These are phyloP conservation scores for Trichomonas vaginalis DNA, from an alignment of 208 protist species.

Conservation along the genomic window DNA sequence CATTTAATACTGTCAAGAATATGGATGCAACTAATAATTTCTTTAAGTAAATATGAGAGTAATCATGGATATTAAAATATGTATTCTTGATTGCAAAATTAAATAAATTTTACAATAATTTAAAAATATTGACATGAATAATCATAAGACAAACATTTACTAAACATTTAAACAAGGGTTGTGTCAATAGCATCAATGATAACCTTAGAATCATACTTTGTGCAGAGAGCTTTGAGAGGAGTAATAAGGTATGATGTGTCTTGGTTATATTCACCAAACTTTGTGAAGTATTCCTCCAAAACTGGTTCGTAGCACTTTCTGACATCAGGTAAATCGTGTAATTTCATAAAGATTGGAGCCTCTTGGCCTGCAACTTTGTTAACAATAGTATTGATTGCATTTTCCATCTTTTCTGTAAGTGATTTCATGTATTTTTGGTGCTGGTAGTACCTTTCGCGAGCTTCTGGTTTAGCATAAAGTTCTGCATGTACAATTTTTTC, in stretches of 20 bases:
- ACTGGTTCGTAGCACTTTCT: background rate
- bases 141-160: too few relatives aligned
- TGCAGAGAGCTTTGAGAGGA: background rate
- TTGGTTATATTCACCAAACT: background rate
- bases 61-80: too few relatives aligned
- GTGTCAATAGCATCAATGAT: background rate
- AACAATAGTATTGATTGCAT: background rate
- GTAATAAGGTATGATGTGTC: background rate
- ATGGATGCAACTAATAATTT: too few relatives aligned
- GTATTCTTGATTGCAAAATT: too few relatives aligned
- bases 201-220: background rate
- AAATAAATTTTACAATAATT: too few relatives aligned
- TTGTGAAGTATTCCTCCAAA: background rate
- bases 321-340: background rate
- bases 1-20: too few relatives aligned
- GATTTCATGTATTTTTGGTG: background rate
- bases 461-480: background rate
- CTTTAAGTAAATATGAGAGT: too few relatives aligned
- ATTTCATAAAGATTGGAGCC: background rate
- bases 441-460: background rate
- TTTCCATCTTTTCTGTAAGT: background rate
- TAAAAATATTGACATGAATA: too few relatives aligned
- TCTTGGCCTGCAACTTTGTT: background rate
- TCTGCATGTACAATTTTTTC: background rate
- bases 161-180: too few relatives aligned